Conservation (phyloP, 495 filamentous ascomycete genomes). For the Xylaria scruposa region DNA sequence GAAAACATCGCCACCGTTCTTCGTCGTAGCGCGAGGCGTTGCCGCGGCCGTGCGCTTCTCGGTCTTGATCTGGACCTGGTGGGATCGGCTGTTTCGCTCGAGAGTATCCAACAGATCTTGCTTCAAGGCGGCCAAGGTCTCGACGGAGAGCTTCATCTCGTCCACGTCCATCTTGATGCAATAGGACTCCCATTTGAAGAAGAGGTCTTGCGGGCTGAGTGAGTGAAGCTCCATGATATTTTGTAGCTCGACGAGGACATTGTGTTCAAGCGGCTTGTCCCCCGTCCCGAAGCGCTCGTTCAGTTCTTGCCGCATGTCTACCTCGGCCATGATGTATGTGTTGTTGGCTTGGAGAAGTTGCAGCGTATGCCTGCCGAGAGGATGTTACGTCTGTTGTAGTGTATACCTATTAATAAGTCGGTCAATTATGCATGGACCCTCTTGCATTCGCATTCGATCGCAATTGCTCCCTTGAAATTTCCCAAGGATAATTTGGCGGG, state of each 20-base stretch:
- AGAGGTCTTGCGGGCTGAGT: slow-evolving; percentile 80
- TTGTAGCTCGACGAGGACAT: slow-evolving; percentile 77
- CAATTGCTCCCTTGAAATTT: not conserved
- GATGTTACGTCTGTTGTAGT: not conserved
- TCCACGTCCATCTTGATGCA: slow-evolving; percentile 86
- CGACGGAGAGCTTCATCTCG: slow-evolving; percentile 71
- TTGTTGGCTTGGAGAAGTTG: slow-evolving; percentile 6
- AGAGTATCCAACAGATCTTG: slow-evolving; percentile 83
- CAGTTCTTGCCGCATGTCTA: slow-evolving; percentile 62
- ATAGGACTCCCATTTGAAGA: slow-evolving; percentile 98
- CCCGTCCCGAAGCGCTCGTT: slow-evolving; percentile 71
- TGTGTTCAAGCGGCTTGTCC: slow-evolving; percentile 61
- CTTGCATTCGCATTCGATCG: not conserved
- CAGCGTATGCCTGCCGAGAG: no score
- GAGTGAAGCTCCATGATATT: slow-evolving; percentile 84
- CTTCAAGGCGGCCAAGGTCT: slow-evolving; percentile 77
- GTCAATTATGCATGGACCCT: not conserved
- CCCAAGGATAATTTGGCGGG: not conserved
- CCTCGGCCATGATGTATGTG: slow-evolving; percentile 58
- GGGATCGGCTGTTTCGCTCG: slow-evolving; percentile 68
- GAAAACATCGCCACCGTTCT: slow-evolving; percentile 71
- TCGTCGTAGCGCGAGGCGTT: slow-evolving; percentile 68
- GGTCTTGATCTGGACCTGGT: slow-evolving; percentile 54
- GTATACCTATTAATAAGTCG: not conserved
- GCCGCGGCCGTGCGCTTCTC: slow-evolving; percentile 67